Evolutionary conservation across 129 eudicot species (phyloP).

Genomic region (Flaveria brownii): DNA sequence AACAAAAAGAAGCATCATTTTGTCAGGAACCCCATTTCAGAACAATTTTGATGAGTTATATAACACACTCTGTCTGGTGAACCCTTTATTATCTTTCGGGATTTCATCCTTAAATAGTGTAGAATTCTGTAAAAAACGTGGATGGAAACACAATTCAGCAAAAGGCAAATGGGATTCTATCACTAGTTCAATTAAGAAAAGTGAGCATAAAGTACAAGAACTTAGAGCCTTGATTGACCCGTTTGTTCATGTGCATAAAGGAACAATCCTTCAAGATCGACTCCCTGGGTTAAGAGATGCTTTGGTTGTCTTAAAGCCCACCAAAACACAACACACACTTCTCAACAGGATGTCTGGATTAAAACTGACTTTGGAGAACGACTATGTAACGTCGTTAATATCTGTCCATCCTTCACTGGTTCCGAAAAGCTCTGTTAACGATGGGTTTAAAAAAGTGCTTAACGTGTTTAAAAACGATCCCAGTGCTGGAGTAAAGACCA

Average conservation of each 20-base stretch:
- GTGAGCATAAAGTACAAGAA: constrained; percentile 25
- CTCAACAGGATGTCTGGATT: constrained; percentile 23
- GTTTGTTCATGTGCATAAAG: constrained; percentile 77
- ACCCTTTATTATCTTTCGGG: constrained; percentile 44
- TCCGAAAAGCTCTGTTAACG: neutral
- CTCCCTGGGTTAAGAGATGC: constrained; percentile 65
- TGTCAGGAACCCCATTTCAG: constrained; percentile 88
- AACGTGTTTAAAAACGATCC: constrained; percentile 25
- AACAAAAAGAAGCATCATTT: constrained; percentile 58
- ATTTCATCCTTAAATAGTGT: constrained; percentile 6
- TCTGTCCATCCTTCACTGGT: constrained; percentile 76
- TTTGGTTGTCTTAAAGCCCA: constrained; percentile 52
- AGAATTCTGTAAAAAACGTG: constrained; percentile 24
- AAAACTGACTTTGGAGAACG: constrained; percentile 27
- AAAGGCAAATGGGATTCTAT: constrained; percentile 44
- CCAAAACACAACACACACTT: constrained; percentile 49
- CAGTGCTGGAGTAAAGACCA: constrained; percentile 58
- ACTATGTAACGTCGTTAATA: constrained; percentile 39
- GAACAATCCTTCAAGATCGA: constrained; percentile 49
- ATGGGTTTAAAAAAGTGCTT: constrained; percentile 24
- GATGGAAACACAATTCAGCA: constrained; percentile 25
- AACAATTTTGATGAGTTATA: constrained; percentile 68
- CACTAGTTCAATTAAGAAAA: constrained; percentile 32
- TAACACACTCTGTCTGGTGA: constrained; percentile 59
- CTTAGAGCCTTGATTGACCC: constrained; percentile 50